Conservation (phyloP, 306 rosid genomes). For the Leucaena leucocephala region DNA sequence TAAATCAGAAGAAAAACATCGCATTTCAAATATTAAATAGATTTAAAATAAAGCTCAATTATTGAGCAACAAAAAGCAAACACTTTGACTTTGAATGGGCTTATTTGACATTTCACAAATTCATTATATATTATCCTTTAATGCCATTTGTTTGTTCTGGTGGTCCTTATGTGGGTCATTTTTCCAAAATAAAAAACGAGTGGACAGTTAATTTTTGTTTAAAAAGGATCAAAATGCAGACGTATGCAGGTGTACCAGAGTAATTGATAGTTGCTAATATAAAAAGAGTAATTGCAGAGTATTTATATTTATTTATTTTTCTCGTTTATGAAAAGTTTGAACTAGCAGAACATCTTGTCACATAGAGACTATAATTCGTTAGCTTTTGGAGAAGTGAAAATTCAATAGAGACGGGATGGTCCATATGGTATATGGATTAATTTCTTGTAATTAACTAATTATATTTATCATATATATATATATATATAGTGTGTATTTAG, state of each 20-base stretch:
- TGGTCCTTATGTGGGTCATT: not conserved
- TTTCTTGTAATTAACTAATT: not conserved
- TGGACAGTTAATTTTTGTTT: not conserved
- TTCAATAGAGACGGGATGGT: conserved; percentile 5
- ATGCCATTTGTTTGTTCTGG: not conserved
- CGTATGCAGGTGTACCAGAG: not conserved
- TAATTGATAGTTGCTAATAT: not conserved
- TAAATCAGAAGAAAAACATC: not conserved
- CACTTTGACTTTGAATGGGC: not conserved
- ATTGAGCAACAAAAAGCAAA: not conserved
- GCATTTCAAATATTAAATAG: too few relatives aligned
- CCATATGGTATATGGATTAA: conserved; percentile 1
- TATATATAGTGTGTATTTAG: too few relatives aligned
- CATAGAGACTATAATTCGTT: not conserved
- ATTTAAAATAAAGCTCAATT: not conserved
- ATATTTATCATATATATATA: not conserved
- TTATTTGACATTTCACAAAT: not conserved
- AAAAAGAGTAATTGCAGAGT: not conserved
- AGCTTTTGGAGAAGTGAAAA: conserved; percentile 7
- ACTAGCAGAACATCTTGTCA: not conserved
- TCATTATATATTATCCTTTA: too few relatives aligned
- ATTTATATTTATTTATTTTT: not conserved
- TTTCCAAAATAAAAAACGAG: not conserved
- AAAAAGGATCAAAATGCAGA: not conserved
- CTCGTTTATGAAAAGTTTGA: not conserved